Evolutionary conservation across 495 filamentous ascomycete species (phyloP), one percentile per base, ranked within the genome.

Genomic region (Tuber umbilicatum): DNA sequence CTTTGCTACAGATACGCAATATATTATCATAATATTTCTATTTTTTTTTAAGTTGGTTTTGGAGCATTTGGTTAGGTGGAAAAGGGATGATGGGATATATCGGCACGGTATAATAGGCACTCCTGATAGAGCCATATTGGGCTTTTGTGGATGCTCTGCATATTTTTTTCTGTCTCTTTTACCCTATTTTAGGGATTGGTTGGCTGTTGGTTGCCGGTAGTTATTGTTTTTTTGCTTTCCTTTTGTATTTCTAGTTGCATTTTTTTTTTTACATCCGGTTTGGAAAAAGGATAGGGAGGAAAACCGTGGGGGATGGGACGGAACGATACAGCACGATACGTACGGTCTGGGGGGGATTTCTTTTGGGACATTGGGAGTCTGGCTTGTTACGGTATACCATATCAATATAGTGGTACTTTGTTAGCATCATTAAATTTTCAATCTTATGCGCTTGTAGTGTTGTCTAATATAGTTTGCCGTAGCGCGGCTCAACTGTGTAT

Each of bases 361-460:
- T 17, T 64, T 64, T n/a, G n/a, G 55, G 55, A 19, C 10, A 3
- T 64, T 64, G 55, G 55, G 55, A 64, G 55, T 64, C 55, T 64
- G 10, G 55, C 55, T 64, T 60, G 23, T 64, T 64, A 12, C 55
- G 12, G 27, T 64, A 64, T 64, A 64, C 55, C 55, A 64, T 35
- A 64, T 64, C 55, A 64, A 35, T 64, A 64, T 35, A 64, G 23
- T n/a, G 10, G 50, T 60, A 60, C 27, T 60, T 71, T 68, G n/a
- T 50, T 72, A 50, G 31, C 40, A 37, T 55, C 43, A 41, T 75
- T 72, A 38, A 47, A 38, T 41, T 23, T 2, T n/a, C 10, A 55
- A 68, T 50, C 27, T 16, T 67, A 64, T 5, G 19, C 6, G 71
- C 17, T 68, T 68, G 50, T 69, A 5, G 23, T 17, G 14, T 69